Evolutionary conservation across 805 yeast species (phyloP).

Genomic region (Sugiyamaella valdiviana): DNA sequence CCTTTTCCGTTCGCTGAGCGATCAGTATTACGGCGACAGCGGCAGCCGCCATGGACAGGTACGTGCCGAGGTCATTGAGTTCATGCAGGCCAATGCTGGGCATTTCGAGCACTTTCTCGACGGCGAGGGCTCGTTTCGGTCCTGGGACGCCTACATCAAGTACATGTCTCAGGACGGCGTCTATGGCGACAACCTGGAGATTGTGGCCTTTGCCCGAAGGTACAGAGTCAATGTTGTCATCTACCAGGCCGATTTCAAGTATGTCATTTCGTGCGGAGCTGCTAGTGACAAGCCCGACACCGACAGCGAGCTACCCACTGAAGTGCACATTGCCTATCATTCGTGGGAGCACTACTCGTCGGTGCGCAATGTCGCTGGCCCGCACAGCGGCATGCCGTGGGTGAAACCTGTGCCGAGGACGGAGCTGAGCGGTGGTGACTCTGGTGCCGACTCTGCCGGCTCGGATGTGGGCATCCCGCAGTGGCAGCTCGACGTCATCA

Average conservation of each 20-base stretch:
- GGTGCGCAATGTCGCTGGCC: constrained; percentile 35
- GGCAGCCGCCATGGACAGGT: constrained; percentile 26
- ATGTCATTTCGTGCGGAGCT: constrained; percentile 27
- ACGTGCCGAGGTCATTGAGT: constrained; percentile 30
- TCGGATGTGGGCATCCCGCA: constrained; percentile 16
- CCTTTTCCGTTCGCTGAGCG: constrained; percentile 37
- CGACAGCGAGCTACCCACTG: constrained; percentile 2
- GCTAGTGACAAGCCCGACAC: constrained; percentile 1
- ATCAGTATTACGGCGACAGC: constrained; percentile 36
- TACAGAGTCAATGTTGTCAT: constrained; percentile 32
- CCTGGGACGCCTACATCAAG: constrained; percentile 31
- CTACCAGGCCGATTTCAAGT: constrained; percentile 34
- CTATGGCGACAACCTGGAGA: constrained; percentile 38
- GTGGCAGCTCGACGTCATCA: constrained; percentile 29
- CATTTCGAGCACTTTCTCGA: constrained; percentile 32
- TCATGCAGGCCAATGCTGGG: constrained; percentile 27
- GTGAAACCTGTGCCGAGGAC: constrained; percentile 11
- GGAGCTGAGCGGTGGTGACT: not conserved
- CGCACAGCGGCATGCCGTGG: constrained; percentile 30
- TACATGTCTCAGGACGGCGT: constrained; percentile 36
- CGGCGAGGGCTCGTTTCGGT: constrained; percentile 21
- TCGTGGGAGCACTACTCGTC: constrained; percentile 41
- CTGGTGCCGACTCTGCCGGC: not conserved
- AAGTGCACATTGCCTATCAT: constrained; percentile 36
- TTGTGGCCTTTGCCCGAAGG: constrained; percentile 36